Evolutionary conservation across 2,329 filamentous ascomycete genomes (phyloP).

Genomic region (Stemphylium beticola): DNA sequence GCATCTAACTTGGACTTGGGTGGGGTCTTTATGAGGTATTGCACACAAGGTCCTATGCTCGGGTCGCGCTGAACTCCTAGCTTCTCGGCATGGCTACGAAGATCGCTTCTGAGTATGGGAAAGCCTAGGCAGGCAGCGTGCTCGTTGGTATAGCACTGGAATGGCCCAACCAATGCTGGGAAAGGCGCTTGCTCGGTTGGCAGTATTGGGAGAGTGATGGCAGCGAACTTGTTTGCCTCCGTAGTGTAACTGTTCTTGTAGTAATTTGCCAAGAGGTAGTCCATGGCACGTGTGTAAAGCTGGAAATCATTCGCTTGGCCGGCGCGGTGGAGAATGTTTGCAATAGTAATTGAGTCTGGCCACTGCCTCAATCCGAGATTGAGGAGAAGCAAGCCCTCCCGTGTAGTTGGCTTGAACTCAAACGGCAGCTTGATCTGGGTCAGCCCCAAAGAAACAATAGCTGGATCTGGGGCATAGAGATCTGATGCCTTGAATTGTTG

Average conservation of each 20-base stretch:
- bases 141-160: constrained; percentile 82
- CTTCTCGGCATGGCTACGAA: constrained; percentile 81
- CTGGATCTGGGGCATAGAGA: constrained; percentile 45
- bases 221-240: constrained; percentile 62
- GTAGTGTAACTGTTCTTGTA: constrained; percentile 74
- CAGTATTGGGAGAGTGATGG: constrained; percentile 58
- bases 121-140: constrained; percentile 80
- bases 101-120: constrained; percentile 73
- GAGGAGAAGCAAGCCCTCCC: constrained; percentile 76
- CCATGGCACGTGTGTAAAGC: constrained; percentile 73
- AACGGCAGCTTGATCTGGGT: constrained; percentile 72
- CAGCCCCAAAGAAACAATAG: constrained; percentile 40
- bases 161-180: constrained; percentile 71
- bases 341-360: constrained; percentile 75
- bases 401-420: constrained; percentile 63
- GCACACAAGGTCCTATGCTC: constrained; percentile 76
- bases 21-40: constrained; percentile 72
- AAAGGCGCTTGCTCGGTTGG: constrained; percentile 72
- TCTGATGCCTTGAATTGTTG: constrained; percentile 47
- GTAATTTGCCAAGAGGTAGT: constrained; percentile 83
- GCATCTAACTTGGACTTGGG: constrained; percentile 72
- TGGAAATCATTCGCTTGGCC: constrained; percentile 58
- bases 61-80: constrained; percentile 88
- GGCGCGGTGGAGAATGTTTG: constrained; percentile 75
- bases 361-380: constrained; percentile 74